Conservation (phyloP, 2,329 filamentous ascomycete species). For the Alternaria angustiovoidea region DNA sequence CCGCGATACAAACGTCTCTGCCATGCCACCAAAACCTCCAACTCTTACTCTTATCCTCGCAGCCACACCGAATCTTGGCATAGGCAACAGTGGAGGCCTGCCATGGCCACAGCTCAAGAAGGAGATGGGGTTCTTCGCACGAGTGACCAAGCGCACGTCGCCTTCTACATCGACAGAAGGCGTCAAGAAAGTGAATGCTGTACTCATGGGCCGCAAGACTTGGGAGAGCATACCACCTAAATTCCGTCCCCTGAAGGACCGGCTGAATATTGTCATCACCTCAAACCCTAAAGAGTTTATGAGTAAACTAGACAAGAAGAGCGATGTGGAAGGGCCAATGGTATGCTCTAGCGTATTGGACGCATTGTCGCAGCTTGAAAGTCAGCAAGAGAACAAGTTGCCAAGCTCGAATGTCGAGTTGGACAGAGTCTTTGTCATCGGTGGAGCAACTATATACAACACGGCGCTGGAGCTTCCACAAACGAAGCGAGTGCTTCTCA, state of each 20-base stretch:
- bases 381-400: constrained; percentile 1
- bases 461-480: constrained; percentile 69
- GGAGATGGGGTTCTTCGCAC: constrained; percentile 95
- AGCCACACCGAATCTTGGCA: constrained; percentile 89
- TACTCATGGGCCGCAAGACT: constrained; percentile 97
- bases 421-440: constrained; percentile 78
- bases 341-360: constrained; percentile 64
- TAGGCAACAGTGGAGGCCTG: constrained; percentile 78
- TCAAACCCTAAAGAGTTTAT: constrained; percentile 48
- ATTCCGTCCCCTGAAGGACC: constrained; percentile 80
- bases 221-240: constrained; percentile 86
- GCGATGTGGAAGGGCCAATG: constrained; percentile 52
- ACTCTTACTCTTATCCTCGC: constrained; percentile 90
- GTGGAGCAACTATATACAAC: constrained; percentile 85
- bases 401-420: constrained; percentile 9
- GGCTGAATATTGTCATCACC: constrained; percentile 84
- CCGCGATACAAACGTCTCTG: constrained; percentile 6
- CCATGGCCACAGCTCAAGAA: constrained; percentile 89
- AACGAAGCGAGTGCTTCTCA: constrained; percentile 72
- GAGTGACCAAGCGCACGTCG: constrained; percentile 77
- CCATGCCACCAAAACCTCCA: constrained; percentile 50
- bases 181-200: constrained; percentile 61
- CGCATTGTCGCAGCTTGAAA: constrained; percentile 17
- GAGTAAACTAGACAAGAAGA: constrained; percentile 12
- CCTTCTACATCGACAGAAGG: constrained; percentile 10